Base-by-base conservation (phyloP, 1,284 basidiomycete species). In the Apiotrichum gracile region DNA sequence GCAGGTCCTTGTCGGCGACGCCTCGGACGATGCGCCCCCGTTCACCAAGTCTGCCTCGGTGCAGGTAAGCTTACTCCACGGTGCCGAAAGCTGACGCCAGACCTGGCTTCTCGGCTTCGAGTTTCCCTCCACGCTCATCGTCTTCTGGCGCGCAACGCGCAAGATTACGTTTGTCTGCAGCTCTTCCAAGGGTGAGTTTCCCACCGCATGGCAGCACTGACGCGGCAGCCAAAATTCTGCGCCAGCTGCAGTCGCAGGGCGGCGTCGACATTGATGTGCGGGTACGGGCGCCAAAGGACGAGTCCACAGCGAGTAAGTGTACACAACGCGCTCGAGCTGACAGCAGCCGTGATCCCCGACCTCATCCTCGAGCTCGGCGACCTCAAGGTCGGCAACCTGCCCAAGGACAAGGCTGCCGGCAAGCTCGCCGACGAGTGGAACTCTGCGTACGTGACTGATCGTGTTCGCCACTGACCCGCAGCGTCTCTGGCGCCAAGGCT, bases 41-140 rank as follows among this genome's bases (percentile, higher is more conserved):
- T 85, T 89, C 64, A 81, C 83, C 61, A 94, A 94, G 71, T 86
- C 88, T n/a, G 88, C 87, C 12, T 87, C 88, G 40, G 81, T 94
- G 51, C 91, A 96, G 79, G 91, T 90, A 57, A 63, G 85, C 57
- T 14, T 24, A 16, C 47, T 10, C 9, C 19, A 24, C 29, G 29
- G 8, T n/a, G 5, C 12, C 43, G 10, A 4, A 7, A 19, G 19
- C 29, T 26, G 26, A 38, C 25, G 3, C 42, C 67, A 94, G 91
- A 91, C 90, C 63, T 97, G 91, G 87, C 80, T 97, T 10, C 81
- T 97, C 31, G 94, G 92, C 24, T 97, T 92, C 73, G 94, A 97
- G 73, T 97, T 97, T 68, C 93, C 93, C 0, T 91, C 91, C 0
- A 97, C 93, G 0, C 79, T 97, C 40, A 82, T 93, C 53, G 76